Evolutionary conservation across 129 eudicot species (phyloP), one percentile per base, ranked within the genome.

Genomic region (Helichrysum umbraculigerum): DNA sequence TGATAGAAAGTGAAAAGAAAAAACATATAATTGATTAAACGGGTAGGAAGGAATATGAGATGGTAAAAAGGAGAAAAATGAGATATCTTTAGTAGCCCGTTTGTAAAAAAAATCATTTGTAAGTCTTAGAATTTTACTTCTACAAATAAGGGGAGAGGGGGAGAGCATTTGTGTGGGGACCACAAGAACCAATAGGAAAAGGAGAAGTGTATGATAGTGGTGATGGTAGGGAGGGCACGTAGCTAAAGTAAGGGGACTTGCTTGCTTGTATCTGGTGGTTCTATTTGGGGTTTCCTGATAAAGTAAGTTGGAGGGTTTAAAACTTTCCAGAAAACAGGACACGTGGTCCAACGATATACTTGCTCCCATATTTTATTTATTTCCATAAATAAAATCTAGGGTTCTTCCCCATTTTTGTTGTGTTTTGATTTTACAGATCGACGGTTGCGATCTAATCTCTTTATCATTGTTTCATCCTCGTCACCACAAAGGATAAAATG

Each of bases 201-300:
- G 16, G 86, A 56, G 76, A 83, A 81, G 89, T 85, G 87, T 87
- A 69, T 42, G 42, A 73, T 51, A 14, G 34, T 41, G 78, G 72
- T 33, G 56, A 50, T 39, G 58, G 83, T 65, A 76, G 22, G 79
- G 28, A 74, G 73, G 86, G 83, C 88, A 85, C 86, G 88, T 84
- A 83, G 52, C 52, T 44, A 44, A 44, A 44, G 52, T 44, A 12
- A 44, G 52, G 17, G 15, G 12, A n/a, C n/a, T n/a, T n/a, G n/a
- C n/a, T n/a, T n/a, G n/a, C n/a, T 9, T 41, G 47, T 41, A 47
- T 47, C 54, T 14, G 54, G n/a, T 47, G 54, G 54, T 47, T 47
- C 20, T 37, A 47, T 37, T 3, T 66, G 59, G 39, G 32, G 19
- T 74, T 81, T 47, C 54, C 54, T 75, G 65, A 75, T 68, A 81